These are phyloP conservation scores for Apiospora phragmitis DNA, from an alignment of 2,329 filamentous ascomycete genomes.

Conservation along the genomic window DNA sequence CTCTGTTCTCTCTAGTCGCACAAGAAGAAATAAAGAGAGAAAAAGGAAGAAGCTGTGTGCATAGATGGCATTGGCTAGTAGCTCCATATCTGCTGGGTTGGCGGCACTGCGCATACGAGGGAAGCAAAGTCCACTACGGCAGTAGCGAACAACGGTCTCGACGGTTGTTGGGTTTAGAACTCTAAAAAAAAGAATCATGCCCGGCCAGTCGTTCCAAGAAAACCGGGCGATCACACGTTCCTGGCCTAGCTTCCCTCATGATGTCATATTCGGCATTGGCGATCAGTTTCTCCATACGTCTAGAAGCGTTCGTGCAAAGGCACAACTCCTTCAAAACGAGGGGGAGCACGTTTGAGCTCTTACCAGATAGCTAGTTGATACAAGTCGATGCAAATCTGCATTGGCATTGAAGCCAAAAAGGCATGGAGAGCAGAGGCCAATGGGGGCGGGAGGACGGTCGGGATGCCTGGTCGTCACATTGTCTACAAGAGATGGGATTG, in stretches of 20 bases:
- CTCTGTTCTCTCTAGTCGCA: neutral
- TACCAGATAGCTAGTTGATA: neutral
- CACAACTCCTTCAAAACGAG: neutral
- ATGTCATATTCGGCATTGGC: slow-evolving; percentile 11
- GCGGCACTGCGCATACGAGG: neutral
- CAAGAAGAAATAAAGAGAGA: neutral
- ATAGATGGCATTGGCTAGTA: neutral
- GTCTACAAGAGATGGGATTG: slow-evolving; percentile 1
- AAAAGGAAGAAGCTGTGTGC: neutral
- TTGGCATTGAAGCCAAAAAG: neutral
- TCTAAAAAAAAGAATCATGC: neutral
- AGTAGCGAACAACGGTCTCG: neutral
- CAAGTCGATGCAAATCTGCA: neutral
- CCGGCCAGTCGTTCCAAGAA: neutral
- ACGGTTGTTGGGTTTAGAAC: slow-evolving; percentile 1
- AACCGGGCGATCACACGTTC: slow-evolving; percentile 4
- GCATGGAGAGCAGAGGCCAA: neutral
- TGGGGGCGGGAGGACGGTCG: neutral
- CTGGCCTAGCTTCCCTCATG: neutral
- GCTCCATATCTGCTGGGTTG: neutral
- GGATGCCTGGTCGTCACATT: slow-evolving; percentile 3
- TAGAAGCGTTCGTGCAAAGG: neutral
- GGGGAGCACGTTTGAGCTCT: neutral
- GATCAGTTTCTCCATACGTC: slow-evolving; percentile 6
- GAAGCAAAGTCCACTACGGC: neutral